phyloP scores from a whole-genome alignment of 495 filamentous ascomycete genomes.

The Chaetomium cochliodes region DNA sequence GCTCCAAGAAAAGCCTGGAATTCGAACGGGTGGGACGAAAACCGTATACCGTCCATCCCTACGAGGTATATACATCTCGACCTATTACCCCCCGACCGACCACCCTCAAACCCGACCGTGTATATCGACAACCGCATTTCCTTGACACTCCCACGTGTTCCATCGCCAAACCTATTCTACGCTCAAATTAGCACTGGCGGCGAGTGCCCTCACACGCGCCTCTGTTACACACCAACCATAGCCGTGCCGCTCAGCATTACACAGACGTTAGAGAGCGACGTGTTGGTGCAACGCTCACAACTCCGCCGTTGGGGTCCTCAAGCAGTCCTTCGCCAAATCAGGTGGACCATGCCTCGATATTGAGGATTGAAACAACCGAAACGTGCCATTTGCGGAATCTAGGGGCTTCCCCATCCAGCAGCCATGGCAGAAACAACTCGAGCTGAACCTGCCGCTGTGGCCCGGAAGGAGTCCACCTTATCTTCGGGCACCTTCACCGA shows the following conservation, averaged over 20 bases:
- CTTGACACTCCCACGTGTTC: background rate
- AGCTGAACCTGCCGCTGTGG: constrained; percentile 17
- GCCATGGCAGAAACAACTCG: constrained; percentile 31
- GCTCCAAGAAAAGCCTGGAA: too few species aligned
- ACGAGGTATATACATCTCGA: too few species aligned
- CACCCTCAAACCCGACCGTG: background rate
- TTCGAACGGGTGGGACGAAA: too few species aligned
- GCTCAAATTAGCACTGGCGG: background rate
- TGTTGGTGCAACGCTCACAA: background rate
- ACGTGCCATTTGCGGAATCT: background rate
- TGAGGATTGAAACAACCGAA: constrained; percentile 22
- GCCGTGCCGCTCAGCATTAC: constrained; percentile 6
- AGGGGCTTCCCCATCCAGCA: constrained; percentile 25
- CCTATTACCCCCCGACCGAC: too few species aligned
- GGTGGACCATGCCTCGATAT: constrained; percentile 29
- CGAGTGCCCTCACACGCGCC: background rate
- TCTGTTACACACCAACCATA: background rate
- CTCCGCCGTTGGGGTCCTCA: background rate
- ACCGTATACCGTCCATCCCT: too few species aligned
- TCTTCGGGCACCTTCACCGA: constrained; percentile 33
- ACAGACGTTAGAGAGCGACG: background rate
- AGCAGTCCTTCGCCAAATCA: background rate
- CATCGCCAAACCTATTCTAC: background rate
- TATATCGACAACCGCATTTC: background rate
- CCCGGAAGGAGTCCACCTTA: constrained; percentile 27